These are phyloP conservation scores for Lepiota venenata DNA, from an alignment of 768 basidiomycete species.

Conservation along the genomic window DNA sequence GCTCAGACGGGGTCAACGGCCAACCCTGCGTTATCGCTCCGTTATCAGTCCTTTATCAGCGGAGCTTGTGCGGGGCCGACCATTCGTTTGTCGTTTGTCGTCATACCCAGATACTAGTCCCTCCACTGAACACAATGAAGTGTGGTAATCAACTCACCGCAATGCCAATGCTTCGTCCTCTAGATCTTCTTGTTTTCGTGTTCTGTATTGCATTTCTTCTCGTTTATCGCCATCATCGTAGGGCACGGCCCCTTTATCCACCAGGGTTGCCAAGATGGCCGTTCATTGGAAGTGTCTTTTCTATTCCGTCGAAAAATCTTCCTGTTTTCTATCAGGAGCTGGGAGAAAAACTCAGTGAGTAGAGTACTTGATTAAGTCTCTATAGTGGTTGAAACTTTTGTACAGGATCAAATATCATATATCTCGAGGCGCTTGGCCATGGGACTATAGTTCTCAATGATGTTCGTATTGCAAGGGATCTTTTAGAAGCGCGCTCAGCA, in stretches of 20 bases:
- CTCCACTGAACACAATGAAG: no score
- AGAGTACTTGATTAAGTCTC: no score
- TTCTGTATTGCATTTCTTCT: not conserved
- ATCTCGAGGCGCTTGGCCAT: not conserved
- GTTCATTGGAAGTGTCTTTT: slow-evolving; percentile 10
- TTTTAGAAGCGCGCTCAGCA: slow-evolving; percentile 12
- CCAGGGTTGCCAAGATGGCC: slow-evolving; percentile 12
- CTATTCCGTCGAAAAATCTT: slow-evolving; percentile 6
- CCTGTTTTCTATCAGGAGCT: slow-evolving; percentile 6
- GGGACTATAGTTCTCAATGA: slow-evolving; percentile 9
- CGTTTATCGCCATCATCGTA: not conserved
- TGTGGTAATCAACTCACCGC: no score
- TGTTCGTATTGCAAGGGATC: slow-evolving; percentile 2
- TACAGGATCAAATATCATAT: slow-evolving; percentile 10
- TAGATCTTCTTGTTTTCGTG: no score
- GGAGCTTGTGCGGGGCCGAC: no score
- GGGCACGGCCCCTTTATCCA: not conserved
- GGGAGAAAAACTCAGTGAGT: slow-evolving; percentile 11
- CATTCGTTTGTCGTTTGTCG: no score
- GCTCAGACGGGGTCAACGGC: no score
- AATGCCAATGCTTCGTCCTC: no score
- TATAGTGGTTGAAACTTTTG: not conserved
- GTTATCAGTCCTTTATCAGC: no score
- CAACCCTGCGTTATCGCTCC: no score
- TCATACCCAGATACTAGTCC: no score